Conservation (phyloP, 305 asterid species). For the Solanum hybrid region DNA sequence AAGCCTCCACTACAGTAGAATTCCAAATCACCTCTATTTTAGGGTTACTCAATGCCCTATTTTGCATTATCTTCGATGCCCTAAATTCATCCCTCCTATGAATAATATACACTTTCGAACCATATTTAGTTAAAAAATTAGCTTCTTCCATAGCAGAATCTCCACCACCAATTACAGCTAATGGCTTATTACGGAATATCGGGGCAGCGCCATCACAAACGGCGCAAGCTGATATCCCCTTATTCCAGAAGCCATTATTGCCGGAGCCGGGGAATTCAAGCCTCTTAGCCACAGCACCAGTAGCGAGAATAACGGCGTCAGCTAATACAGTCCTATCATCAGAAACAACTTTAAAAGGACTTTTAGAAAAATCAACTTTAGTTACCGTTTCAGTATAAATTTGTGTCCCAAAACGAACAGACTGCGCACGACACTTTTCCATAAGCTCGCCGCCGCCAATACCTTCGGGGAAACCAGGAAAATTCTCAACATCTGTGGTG, state of each 20-base stretch:
- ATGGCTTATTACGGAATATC: conserved; percentile 67
- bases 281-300: conserved; percentile 83
- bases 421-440: conserved; percentile 64
- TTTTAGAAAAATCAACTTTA: conserved; percentile 51
- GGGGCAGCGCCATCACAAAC: conserved; percentile 97
- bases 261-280: conserved; percentile 62
- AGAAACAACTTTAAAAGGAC: conserved; percentile 44
- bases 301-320: conserved; percentile 65
- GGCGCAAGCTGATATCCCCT: conserved; percentile 90
- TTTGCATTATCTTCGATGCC: conserved; percentile 91
- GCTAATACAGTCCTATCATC: conserved; percentile 62
- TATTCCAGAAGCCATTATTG: conserved; percentile 57
- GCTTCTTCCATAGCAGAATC: conserved; percentile 99
- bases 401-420: conserved; percentile 52
- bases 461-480: conserved; percentile 88
- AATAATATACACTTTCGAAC: conserved; percentile 71
- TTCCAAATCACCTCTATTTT: conserved; percentile 75
- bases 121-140: conserved; percentile 71
- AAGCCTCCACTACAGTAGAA: conserved; percentile 63
- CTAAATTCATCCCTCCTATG: conserved; percentile 73
- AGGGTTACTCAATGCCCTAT: conserved; percentile 50
- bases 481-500: conserved; percentile 82
- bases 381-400: conserved; percentile 64
- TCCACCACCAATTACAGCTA: conserved; percentile 94
- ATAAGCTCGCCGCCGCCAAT: conserved; percentile 60